phyloP scores from a whole-genome alignment of 2,329 filamentous ascomycete species.

The Colletotrichum sp. region DNA sequence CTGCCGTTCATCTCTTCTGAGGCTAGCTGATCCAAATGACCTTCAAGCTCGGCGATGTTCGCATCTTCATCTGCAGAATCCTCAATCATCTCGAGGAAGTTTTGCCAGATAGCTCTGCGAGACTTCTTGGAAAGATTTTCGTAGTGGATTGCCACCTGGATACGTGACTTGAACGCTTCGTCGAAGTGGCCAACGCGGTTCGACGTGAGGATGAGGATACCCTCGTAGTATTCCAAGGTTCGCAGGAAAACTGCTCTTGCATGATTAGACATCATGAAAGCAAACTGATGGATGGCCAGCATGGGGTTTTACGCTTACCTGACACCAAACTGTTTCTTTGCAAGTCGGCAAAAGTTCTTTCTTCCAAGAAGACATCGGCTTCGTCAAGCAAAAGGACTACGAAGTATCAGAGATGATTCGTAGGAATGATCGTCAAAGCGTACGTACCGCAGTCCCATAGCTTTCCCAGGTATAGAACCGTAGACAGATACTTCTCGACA shows the following conservation, averaged over 20 bases:
- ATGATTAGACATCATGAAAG: too few species aligned
- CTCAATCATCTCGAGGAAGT: fast-evolving
- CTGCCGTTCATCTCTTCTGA: background rate
- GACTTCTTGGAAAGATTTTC: background rate
- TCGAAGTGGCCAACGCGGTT: background rate
- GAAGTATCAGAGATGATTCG: too few species aligned
- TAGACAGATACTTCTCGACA: fast-evolving
- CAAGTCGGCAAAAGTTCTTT: background rate
- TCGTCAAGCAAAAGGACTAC: background rate
- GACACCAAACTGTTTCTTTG: background rate
- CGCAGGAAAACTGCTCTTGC: background rate
- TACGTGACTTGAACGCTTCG: background rate
- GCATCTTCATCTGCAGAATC: fast-evolving
- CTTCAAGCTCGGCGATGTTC: background rate
- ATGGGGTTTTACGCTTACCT: background rate
- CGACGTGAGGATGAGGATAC: fast-evolving
- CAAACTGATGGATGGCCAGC: too few species aligned
- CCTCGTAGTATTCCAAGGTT: fast-evolving
- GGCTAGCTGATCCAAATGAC: fast-evolving
- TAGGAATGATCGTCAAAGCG: fast-evolving
- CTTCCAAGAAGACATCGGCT: background rate
- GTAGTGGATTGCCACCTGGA: background rate
- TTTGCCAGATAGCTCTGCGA: background rate
- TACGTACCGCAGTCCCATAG: background rate
- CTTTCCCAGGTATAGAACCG: background rate